Conservation (phyloP, 1,139 yeast species). For the Suhomyces anneliseae region DNA sequence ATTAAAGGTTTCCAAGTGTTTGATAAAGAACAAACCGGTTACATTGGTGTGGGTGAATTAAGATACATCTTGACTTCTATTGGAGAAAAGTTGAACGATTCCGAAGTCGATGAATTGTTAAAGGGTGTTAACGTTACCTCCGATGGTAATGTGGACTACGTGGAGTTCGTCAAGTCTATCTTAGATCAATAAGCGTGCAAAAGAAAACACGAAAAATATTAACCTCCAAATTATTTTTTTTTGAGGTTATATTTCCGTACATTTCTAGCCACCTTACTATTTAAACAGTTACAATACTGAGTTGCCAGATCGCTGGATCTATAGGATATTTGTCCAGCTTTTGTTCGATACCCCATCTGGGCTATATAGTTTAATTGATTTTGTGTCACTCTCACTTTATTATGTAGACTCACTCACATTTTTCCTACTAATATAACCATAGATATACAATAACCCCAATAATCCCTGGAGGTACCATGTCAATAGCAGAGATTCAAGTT, state of each 20-base stretch:
- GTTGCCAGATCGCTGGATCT: too few species aligned
- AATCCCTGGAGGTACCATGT: neutral
- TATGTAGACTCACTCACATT: neutral
- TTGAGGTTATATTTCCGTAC: too few species aligned
- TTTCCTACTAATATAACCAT: too few species aligned
- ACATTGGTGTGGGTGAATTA: slow-evolving; percentile 95
- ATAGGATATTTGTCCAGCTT: too few species aligned
- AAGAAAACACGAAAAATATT: neutral
- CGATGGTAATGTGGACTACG: slow-evolving; percentile 94
- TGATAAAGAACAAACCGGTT: slow-evolving; percentile 93
- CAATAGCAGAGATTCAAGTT: neutral
- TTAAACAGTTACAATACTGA: too few species aligned
- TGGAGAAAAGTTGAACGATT: slow-evolving; percentile 88
- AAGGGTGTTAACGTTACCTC: slow-evolving; percentile 93
- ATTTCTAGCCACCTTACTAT: too few species aligned
- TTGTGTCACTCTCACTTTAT: neutral
- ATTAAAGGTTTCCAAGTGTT: slow-evolving; percentile 97
- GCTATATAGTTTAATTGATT: neutral
- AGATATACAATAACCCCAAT: too few species aligned
- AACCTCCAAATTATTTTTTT: neutral
- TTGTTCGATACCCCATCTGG: neutral
- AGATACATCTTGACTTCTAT: slow-evolving; percentile 92
- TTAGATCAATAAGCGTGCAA: slow-evolving; percentile 64
- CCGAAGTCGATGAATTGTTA: slow-evolving; percentile 92
- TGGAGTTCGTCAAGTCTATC: slow-evolving; percentile 89